Conservation (phyloP, 306 rosid genomes). For the Lupinus albus region DNA sequence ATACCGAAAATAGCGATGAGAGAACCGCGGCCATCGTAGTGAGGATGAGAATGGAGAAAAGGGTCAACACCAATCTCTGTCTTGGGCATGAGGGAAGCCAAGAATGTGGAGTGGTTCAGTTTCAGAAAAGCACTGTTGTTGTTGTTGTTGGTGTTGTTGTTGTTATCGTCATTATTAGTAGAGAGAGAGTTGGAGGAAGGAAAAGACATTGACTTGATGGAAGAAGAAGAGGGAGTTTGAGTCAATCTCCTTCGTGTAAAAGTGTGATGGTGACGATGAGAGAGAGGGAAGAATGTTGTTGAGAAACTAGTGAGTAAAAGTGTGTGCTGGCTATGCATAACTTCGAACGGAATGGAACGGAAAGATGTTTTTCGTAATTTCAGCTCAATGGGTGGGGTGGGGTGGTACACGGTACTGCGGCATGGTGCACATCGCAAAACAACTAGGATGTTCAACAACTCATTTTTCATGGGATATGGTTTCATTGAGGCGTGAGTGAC, state of each 20-base stretch:
- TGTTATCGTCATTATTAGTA: neutral
- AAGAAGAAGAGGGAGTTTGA: constrained; percentile 1
- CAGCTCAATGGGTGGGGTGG: neutral
- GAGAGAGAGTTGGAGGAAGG: constrained; percentile 47
- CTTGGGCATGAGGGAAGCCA: constrained; percentile 98
- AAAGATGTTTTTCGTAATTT: constrained; percentile 40
- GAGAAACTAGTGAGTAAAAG: no score
- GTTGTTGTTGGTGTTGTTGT: constrained; percentile 36
- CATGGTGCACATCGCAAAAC: no score
- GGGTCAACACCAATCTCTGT: constrained; percentile 85
- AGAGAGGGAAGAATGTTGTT: constrained; percentile 19
- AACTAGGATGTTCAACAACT: no score
- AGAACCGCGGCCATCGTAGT: constrained; percentile 82
- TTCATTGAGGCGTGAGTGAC: no score
- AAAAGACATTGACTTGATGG: constrained; percentile 62
- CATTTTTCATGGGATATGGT: no score
- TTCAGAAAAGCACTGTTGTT: constrained; percentile 38
- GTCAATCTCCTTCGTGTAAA: neutral
- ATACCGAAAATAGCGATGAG: constrained; percentile 90
- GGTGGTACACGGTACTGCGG: neutral
- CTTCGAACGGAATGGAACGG: neutral
- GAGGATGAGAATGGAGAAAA: constrained; percentile 77
- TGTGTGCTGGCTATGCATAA: no score
- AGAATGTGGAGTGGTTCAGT: constrained; percentile 78
- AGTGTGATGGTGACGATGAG: constrained; percentile 12